Evolutionary conservation across 768 basidiomycete species (phyloP), one percentile per base, ranked within the genome.

Genomic region (Lentinula aciculospora): DNA sequence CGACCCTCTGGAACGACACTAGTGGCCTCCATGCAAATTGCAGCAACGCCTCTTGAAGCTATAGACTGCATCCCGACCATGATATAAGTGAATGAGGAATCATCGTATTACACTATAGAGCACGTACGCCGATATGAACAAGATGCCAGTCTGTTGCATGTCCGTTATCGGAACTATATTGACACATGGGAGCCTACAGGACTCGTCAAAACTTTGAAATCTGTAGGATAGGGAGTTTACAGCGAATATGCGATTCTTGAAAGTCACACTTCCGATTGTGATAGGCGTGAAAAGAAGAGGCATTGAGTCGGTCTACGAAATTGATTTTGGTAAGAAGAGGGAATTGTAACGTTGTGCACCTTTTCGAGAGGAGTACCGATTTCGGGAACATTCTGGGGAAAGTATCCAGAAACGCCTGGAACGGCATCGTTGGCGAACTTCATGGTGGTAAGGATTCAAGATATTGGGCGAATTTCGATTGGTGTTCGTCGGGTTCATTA

Each of bases 131-230:
- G 32, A 89, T 76, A 66, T 93, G 89, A 17, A 91, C 88, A 3
- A 92, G 69, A 67, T 94, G 92, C 84, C 86, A 92, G 61, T 92
- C 87, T 1, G 90, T 91, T 3, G 84, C 82, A 63, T 88, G 83
- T 0, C 91, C 91, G 53, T 85, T 72, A 45, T 88, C 80, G 8
- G 84, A 76, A 58, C 85, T 87, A 71, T 93, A 94, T 69, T 87
- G 85, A 68, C 91, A 92, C 90, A 92, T 92, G 2, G 88, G 88
- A 10, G 88, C 73, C 85, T 85, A 60, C 8, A 47, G 51, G 53
- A 4, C 12, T 51, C 40, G 53, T 25, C 27, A 45, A 15, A 44
- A 19, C 13, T 23, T 28, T 15, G 27, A 40, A 46, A 48, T n/a
- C 2, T 29, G 10, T 29, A 27, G 9, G 50, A 31, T 10, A 32